Evolutionary conservation across 345 rosid genomes (phyloP), one percentile per base, ranked within the genome.

Genomic region (Brassica juncea): DNA sequence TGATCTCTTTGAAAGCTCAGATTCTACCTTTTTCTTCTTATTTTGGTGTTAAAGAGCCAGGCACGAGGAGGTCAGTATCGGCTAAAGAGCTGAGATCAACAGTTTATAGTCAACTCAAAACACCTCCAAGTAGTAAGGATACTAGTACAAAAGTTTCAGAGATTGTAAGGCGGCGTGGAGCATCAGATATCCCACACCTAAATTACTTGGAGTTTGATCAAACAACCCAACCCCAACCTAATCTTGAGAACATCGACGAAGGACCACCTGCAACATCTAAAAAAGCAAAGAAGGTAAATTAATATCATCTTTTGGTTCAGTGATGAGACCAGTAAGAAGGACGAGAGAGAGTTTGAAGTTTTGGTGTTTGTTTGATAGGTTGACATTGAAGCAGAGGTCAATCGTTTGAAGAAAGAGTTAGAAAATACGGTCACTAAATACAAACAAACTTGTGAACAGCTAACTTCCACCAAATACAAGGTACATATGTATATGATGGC

Each of bases 401-500:
- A 86, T 44, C 86, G 83, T 84, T 81, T 94, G 69, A 87, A 87
- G 84, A 82, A 49, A 42, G 94, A 94, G 80, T 80, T 92, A 73
- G 91, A 81, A 74, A 81, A 70, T 75, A 86, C 97, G 1, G 72
- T 88, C 57, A 54, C 62, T 68, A 86, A 90, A 87, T 92, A 92
- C 73, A 81, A 86, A 83, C 81, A 82, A 78, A 86, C 94, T 73
- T 88, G 94, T 71, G 92, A 86, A 84, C 89, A 92, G 80, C 87
- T 94, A 72, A 87, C 83, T 30, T 83, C 83, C 61, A 81, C 89
- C 61, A 90, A 90, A 81, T 88, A 73, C 84, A 84, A 94, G 94
- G 98, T 94, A 77, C 21, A 14, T 14, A 49, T 11, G 12, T 65
- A 27, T 68, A 69, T 69, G 58, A 52, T 52, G 3, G 2, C 54